Evolutionary conservation across 2,329 filamentous ascomycete genomes (phyloP).

Genomic region (Alternaria consortialis): DNA sequence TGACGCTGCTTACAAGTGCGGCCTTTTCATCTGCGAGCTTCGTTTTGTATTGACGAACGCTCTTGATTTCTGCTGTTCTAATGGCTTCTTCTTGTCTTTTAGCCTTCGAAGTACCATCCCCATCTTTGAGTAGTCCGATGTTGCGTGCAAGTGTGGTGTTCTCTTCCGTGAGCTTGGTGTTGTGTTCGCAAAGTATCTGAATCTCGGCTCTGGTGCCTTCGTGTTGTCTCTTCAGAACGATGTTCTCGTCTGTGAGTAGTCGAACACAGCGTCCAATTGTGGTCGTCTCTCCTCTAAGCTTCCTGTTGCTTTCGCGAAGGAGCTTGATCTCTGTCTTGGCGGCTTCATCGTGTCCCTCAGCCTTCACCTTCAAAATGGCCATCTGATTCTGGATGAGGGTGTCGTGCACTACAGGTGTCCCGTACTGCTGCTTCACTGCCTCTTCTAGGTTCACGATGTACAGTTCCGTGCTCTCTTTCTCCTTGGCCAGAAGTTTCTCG

Average conservation of each 20-base stretch:
- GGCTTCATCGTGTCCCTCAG: background rate
- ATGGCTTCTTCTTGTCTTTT: background rate
- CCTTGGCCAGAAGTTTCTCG: background rate
- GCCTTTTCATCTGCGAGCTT: background rate
- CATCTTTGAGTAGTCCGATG: background rate
- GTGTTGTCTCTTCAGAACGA: background rate
- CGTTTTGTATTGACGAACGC: background rate
- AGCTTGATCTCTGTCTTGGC: slow-evolving; percentile 8
- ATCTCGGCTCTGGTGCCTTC: background rate
- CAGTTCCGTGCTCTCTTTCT: slow-evolving; percentile 5
- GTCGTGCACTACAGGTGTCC: background rate
- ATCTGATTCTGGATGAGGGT: background rate
- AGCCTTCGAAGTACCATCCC: background rate
- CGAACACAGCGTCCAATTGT: background rate
- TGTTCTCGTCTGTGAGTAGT: background rate
- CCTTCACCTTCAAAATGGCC: slow-evolving; percentile 4
- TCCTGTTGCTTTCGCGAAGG: slow-evolving; percentile 3
- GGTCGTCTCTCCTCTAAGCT: slow-evolving; percentile 1
- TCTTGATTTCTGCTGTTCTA: background rate
- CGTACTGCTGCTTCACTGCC: slow-evolving; percentile 2
- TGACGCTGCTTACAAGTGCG: background rate
- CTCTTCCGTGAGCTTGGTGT: background rate
- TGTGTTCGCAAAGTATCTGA: slow-evolving; percentile 1
- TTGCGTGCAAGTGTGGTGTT: background rate
- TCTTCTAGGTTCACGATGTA: slow-evolving; percentile 10